Base-by-base conservation (phyloP, 2,329 filamentous ascomycete species). In the Fusarium sp. region DNA sequence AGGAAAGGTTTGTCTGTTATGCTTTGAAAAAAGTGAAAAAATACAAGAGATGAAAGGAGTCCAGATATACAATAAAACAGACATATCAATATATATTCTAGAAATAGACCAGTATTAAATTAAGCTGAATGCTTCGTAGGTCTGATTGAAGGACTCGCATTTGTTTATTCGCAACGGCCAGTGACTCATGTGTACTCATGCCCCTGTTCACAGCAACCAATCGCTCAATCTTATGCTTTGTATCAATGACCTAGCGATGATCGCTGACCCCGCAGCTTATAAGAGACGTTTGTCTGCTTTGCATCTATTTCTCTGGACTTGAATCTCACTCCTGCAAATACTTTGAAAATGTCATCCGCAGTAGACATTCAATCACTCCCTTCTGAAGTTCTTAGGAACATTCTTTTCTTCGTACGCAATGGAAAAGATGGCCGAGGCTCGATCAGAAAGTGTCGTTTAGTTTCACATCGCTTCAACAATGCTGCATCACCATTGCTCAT, bases 281-380 rank as follows among this genome's bases (percentile, higher is more conserved):
- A 16, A 39, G 10, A 39, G 14, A 27, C 19, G 14, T 76, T 12
- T 21, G 10, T 35, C 31, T 10, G 37, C 15, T 16, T 4, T 23
- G 4, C 16, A 23, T 12, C 8, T 12, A 16, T 42, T 35, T 42
- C 15, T 0, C 16, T 35, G 16, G 10, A 9, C 35, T 23, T 31
- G 12, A 15, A 37, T 31, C 9, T 29, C 14, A 8, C n/a, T 27
- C 16, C 10, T 11, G 1, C 10, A 31, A 37, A 9, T 15, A 29
- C 4, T 8, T 31, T 31, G 3, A 33, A 9, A 23, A 61, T 54
- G 46, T 4, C 33, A 42, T 29, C 19, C 1, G 4, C 6, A 16
- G 23, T 18, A 2, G 19, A 64, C 9, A 54, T 64, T 7, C 62
- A 62, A 10, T 46, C 56, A 27, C 39, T 62, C 12, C 46, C 62